A percentile compares a stretch with the other conserved stretches of the same genome.
Evolutionary conservation across 306 rosid genomes (phyloP).

Genomic region (Chamaecrista fasciculata): DNA sequence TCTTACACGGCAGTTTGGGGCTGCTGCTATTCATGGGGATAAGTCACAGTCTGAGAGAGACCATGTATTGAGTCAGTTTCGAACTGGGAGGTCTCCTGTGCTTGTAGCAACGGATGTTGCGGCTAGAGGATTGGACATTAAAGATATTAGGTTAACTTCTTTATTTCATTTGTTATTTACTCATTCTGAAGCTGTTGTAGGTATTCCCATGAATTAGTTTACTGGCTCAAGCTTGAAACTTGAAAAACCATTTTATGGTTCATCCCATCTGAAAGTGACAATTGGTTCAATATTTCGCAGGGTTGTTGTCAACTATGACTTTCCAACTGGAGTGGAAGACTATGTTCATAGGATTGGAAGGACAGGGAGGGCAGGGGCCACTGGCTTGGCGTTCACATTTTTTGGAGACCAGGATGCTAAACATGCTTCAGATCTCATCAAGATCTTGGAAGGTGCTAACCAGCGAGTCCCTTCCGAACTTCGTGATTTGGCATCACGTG

Average conservation of each 20-base stretch:
- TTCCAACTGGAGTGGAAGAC: slow-evolving; percentile 99
- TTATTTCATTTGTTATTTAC: not conserved
- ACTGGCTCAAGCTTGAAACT: not conserved
- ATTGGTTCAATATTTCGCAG: slow-evolving; percentile 41
- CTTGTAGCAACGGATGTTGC: slow-evolving; percentile 99
- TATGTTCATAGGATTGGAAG: slow-evolving; percentile 99
- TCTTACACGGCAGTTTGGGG: slow-evolving; percentile 91
- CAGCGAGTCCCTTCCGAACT: slow-evolving; percentile 84
- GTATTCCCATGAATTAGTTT: not conserved
- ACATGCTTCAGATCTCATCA: slow-evolving; percentile 87
- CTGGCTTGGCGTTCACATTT: slow-evolving; percentile 89
- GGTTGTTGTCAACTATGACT: slow-evolving; percentile 94
- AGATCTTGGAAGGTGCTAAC: slow-evolving; percentile 95
- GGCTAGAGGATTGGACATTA: slow-evolving; percentile 91
- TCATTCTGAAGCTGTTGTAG: not conserved
- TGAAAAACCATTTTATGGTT: not conserved
- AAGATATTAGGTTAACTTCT: slow-evolving; percentile 74
- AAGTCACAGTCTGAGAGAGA: slow-evolving; percentile 98
- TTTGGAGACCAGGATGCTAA: slow-evolving; percentile 94
- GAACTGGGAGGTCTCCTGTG: slow-evolving; percentile 83
- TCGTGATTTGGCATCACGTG: slow-evolving; percentile 78
- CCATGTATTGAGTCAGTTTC: slow-evolving; percentile 79
- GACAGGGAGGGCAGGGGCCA: slow-evolving; percentile 99
- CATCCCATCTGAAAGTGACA: not conserved
- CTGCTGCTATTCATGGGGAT: slow-evolving; percentile 98